Base-by-base conservation (phyloP, 2,329 filamentous ascomycete species). In the Akanthomyces dipterigenus region DNA sequence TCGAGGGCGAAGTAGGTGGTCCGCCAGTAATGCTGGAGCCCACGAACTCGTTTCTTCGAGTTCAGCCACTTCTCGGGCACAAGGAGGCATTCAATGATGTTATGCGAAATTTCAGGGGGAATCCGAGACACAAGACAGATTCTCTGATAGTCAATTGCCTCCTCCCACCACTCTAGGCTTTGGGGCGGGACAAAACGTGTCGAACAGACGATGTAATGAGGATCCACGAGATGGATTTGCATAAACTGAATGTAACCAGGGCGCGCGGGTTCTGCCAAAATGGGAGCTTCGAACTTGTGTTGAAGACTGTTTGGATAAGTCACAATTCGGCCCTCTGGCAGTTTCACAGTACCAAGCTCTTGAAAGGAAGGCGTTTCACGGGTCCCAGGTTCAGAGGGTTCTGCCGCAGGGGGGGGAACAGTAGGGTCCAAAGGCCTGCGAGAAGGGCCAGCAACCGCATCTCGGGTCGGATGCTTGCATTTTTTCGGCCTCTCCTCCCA, bases 221-320 rank as follows among this genome's bases (percentile, higher is more conserved):
- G 57, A 8, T 60, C 57, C 18, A 53, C 57, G 7, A 54, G 57
- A 28, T 60, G 57, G 36, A 60, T 9, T 11, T 51, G 38, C 11
- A 60, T 18, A 7, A 54, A 28, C 28, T 53, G 57, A 2, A 60
- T 38, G 26, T 9, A 3, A 0, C 57, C 57, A 16, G 40, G 5
- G 16, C 8, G 3, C 16, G 26, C 24, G 1, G 24, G 9, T 9
- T 60, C 16, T 3, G 26, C n/a, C 38, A 54, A 14, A 9, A 12
- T 18, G 5, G 48, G 48, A 14, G 11, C 9, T 26, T 60, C 57
- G 31, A 60, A 60, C 12, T 53, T 53, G 16, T 60, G 48, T 38
- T 60, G 57, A 14, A 60, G 57, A 2, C 20, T 38, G 9, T 54
- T 60, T 1, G 57, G 57, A 38, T 43, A 60, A 22, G 48, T 51